A percentile compares a stretch with the other conserved stretches of the same genome.
These are phyloP conservation scores for Solanum chacoense DNA, from an alignment of 305 asterid genomes.

Conservation along the genomic window DNA sequence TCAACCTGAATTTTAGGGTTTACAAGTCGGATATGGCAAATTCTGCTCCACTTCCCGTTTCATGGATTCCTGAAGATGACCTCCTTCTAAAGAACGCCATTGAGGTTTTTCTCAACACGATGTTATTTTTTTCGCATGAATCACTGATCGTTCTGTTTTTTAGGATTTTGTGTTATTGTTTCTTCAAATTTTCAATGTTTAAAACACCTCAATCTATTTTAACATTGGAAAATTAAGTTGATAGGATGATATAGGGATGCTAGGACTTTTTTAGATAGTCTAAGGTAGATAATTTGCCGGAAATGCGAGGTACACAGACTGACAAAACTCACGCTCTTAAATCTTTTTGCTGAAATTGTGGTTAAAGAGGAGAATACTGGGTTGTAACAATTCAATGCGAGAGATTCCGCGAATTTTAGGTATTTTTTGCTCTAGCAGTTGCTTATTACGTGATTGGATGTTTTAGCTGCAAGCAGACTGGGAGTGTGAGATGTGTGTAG, in stretches of 20 bases:
- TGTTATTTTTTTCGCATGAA: not conserved
- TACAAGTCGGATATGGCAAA: conserved; percentile 31
- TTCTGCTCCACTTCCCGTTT: conserved; percentile 24
- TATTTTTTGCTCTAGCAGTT: not conserved
- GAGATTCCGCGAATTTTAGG: not conserved
- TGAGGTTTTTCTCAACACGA: conserved; percentile 22
- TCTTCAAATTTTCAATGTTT: not conserved
- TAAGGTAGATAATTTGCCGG: not conserved
- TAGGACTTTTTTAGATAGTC: not conserved
- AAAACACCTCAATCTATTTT: not conserved
- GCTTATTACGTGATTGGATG: not conserved
- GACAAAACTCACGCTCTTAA: not conserved
- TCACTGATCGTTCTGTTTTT: not conserved
- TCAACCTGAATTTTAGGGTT: conserved; percentile 36
- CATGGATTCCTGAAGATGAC: conserved; percentile 87
- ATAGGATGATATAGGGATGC: not conserved
- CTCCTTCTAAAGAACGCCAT: conserved; percentile 67
- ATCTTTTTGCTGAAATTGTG: not conserved
- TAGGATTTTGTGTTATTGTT: not conserved
- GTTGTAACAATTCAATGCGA: not conserved
- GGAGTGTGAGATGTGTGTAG: not conserved
- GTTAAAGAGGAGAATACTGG: not conserved
- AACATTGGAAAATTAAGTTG: not conserved
- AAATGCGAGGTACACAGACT: not conserved
- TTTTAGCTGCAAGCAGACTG: not conserved